phyloP scores from a whole-genome alignment of 179 eudicot species.

The Actinidia chinensis region DNA sequence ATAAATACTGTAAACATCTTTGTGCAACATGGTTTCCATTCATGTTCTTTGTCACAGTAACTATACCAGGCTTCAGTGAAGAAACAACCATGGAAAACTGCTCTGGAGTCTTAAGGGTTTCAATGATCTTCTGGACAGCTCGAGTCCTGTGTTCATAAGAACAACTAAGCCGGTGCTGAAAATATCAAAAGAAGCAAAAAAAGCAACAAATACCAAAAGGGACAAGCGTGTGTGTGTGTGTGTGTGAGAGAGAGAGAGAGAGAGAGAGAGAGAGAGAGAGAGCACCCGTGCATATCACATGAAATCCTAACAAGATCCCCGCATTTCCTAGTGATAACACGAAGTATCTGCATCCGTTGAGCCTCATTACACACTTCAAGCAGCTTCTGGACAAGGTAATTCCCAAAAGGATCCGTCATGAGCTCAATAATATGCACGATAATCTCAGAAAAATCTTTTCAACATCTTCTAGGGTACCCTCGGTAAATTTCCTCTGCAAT shows the following conservation, averaged over 20 bases:
- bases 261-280: not conserved
- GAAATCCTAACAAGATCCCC: conserved; percentile 44
- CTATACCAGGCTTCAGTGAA: conserved; percentile 41
- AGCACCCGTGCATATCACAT: conserved; percentile 47
- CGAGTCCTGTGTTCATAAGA: conserved; percentile 34
- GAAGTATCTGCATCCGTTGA: conserved; percentile 41
- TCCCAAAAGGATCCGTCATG: conserved; percentile 50
- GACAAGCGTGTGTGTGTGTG: not conserved
- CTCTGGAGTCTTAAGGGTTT: conserved; percentile 39
- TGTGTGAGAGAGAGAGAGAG: not conserved
- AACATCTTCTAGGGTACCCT: conserved; percentile 38
- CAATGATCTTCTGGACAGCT: conserved; percentile 46
- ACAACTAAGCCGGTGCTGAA: conserved; percentile 6
- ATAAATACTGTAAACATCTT: conserved; percentile 38
- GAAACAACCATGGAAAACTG: conserved; percentile 38
- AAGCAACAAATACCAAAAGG: not conserved
- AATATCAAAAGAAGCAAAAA: not conserved
- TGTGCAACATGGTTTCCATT: conserved; percentile 53
- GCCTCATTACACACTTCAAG: conserved; percentile 46
- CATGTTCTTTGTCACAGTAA: conserved; percentile 38
- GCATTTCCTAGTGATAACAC: conserved; percentile 27
- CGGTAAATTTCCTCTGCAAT: conserved; percentile 43
- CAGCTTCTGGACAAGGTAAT: conserved; percentile 51
- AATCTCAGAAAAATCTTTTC: conserved; percentile 36
- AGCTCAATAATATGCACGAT: conserved; percentile 43